phyloP scores from a whole-genome alignment of 2,329 filamentous ascomycete species.

The Cercospora zeae-maydis region DNA sequence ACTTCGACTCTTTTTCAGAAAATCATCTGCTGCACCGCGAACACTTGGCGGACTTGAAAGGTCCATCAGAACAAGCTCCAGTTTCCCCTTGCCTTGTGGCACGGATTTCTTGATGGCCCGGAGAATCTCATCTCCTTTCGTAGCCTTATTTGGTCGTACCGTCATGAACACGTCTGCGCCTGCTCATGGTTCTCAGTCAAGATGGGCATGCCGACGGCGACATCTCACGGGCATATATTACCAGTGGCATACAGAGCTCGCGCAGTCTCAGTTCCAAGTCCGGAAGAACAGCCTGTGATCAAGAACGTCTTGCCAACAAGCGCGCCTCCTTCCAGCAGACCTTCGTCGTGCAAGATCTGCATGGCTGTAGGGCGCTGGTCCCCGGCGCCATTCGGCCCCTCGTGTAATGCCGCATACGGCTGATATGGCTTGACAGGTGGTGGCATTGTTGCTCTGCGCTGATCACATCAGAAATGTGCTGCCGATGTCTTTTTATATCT shows the following conservation, averaged over 20 bases:
- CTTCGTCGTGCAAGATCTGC: conserved; percentile 13
- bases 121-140: background rate
- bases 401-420: background rate
- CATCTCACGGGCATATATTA: background rate
- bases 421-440: background rate
- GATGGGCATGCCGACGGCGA: background rate
- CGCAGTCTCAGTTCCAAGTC: conserved; percentile 14
- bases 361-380: conserved; percentile 10
- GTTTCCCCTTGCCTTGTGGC: background rate
- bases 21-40: conserved; percentile 28
- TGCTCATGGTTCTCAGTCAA: background rate
- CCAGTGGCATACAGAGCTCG: conserved; percentile 7
- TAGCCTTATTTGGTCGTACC: background rate
- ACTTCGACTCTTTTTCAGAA: conserved; percentile 4
- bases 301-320: conserved; percentile 11
- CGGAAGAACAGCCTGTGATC: conserved; percentile 14
- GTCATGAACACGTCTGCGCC: conserved; percentile 12
- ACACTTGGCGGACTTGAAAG: conserved; percentile 32
- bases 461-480: background rate
- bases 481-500: background rate
- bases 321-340: background rate
- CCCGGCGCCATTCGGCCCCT: conserved; percentile 5
- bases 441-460: background rate
- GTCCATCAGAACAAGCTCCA: conserved; percentile 23
- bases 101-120: background rate